Base-by-base conservation (phyloP, 345 rosid species). In the Bruguiera gymnorhiza region DNA sequence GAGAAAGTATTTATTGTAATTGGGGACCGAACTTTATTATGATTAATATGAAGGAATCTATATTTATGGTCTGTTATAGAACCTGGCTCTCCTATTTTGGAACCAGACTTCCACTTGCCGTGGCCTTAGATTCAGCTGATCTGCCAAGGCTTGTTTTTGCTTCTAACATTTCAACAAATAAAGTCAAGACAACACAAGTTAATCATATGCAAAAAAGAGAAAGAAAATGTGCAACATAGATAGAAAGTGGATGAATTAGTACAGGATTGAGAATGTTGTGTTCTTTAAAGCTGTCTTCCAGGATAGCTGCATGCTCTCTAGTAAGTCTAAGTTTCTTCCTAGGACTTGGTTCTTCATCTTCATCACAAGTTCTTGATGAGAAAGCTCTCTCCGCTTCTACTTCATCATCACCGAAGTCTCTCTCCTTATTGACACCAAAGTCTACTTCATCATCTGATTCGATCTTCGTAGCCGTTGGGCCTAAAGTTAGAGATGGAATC, bases 51-150 rank as follows among this genome's bases (percentile, higher is more conserved):
- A 34, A 34, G 37, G 37, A 34, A 34, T 8, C 37, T 8, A 34
- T 7, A 1, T 7, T 6, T 9, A 13, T 55, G 11, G 29, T 24
- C 2, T 21, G 53, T 21, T 24, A 18, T 63, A 36, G 15, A 24
- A 91, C 98, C 98, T 89, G 56, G 99, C 99, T 80, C 99, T 84
- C 75, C 99, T 84, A 85, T 95, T 95, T 71, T 95, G 99, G 79
- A 95, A 95, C 99, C 99, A 95, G 15, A 95, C 99, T 75, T 95
- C 99, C 18, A 95, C 98, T 70, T 95, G 98, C 61, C 99, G 83
- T 8, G 98, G 86, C 71, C 91, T 82, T 66, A 95, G 83, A 20
- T 94, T 89, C 58, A 95, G 83, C 79, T 89, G 92, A 77, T 90
- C 86, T 66, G 94, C 88, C 57, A 88, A 70, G 58, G 75, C 88